Base-by-base conservation (phyloP, 73 alveolate genomes). In the Paramecium biaurelia region DNA sequence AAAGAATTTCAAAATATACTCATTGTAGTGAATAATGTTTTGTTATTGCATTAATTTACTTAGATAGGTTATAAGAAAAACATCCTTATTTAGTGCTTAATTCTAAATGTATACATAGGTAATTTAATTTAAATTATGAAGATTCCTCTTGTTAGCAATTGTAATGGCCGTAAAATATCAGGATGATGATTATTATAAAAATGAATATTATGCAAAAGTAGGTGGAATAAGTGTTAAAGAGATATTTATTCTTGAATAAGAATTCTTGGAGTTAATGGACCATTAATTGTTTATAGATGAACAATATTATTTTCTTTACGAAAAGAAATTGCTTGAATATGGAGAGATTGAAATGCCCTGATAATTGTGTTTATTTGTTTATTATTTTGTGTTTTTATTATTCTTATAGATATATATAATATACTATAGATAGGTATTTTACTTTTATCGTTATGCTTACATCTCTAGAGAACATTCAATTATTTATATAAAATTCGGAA, bases 221-320 rank as follows among this genome's bases (percentile, higher is more conserved):
- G 98, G 98, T 45, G 99, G 99, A 3, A 85, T 96, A 21, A 47
- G 92, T 24, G 82, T 57, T 57, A 59, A 67, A 47, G 99, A 96
- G 86, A 67, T 90, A 21, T 87, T 82, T 74, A 82, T 43, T 49
- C 95, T 96, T 21, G 98, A 96, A 89, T 49, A 59, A 34, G 94
- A 92, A 47, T 96, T 96, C 92, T 85, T 96, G 26, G 93, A 59
- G 53, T 70, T 90, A 38, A 96, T 96, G 58, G 97, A 96, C 23
- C 96, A 88, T 85, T 32, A 86, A 30, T 86, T 96, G 82, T 94
- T 32, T 67, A 95, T 95, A 59, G 67, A 82, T 35, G 94, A 94
- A 34, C 95, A 93, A 38, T 90, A 90, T 45, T 95, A 74, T 95
- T 70, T 76, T 10, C 47, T 53, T 68, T 95, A 95, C 23, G 41